Conservation (phyloP, 2,329 filamentous ascomycete species). For the Ustulina deusta region DNA sequence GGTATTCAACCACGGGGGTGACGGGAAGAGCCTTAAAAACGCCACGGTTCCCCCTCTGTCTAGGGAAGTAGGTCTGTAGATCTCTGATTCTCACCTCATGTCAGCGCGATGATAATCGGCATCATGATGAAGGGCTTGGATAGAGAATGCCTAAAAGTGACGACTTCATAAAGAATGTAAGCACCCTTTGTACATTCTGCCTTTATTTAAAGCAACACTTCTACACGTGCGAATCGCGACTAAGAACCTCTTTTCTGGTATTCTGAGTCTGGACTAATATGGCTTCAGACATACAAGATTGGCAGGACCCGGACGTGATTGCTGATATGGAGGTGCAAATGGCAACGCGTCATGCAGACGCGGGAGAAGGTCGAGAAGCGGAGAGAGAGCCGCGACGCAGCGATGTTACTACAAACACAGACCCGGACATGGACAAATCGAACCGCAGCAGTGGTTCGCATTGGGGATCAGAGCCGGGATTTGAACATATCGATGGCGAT, state of each 20-base stretch:
- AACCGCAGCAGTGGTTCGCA: constrained; percentile 47
- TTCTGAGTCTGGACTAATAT: constrained; percentile 23
- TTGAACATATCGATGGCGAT: constrained; percentile 59
- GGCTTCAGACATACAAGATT: constrained; percentile 5
- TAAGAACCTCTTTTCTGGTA: neutral
- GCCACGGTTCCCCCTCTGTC: neutral
- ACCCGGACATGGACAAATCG: constrained; percentile 40
- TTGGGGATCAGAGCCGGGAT: constrained; percentile 54
- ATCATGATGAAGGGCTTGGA: constrained; percentile 21
- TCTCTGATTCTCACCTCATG: constrained; percentile 27
- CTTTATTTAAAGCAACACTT: neutral
- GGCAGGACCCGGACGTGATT: constrained; percentile 3
- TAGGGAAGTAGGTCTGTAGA: constrained; percentile 19
- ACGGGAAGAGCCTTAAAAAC: constrained; percentile 12
- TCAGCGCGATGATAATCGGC: constrained; percentile 31
- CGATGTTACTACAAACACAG: constrained; percentile 28
- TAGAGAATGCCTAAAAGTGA: neutral
- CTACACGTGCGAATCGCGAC: neutral
- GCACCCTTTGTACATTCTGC: neutral
- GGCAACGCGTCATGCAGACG: neutral
- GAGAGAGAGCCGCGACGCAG: constrained; percentile 26
- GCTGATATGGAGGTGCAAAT: constrained; percentile 32
- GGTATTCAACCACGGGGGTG: neutral
- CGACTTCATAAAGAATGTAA: constrained; percentile 1
- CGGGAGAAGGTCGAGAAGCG: neutral